Percentiles rank a stretch among this genome's conserved stretches.
These are phyloP conservation scores for Chlorella sp. DNA, from an alignment of 139 green algal genomes.

Conservation along the genomic window DNA sequence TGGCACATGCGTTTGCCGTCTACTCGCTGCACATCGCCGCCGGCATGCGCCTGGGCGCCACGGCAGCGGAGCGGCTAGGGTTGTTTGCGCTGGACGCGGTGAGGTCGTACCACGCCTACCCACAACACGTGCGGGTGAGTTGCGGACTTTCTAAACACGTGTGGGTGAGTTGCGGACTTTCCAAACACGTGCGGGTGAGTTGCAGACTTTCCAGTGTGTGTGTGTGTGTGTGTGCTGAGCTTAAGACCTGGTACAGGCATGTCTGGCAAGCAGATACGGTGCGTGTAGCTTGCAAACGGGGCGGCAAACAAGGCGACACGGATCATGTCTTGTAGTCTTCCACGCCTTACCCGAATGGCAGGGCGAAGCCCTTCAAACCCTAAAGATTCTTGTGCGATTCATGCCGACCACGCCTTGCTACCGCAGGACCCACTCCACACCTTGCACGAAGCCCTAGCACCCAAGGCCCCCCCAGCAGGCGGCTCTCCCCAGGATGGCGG, in stretches of 20 bases:
- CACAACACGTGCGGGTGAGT: neutral
- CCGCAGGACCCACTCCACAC: no score
- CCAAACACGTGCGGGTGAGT: neutral
- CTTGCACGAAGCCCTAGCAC: no score
- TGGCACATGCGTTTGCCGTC: constrained; percentile 8
- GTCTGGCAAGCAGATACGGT: neutral
- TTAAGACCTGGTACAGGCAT: neutral
- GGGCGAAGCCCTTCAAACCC: no score
- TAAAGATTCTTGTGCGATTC: no score
- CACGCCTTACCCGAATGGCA: no score
- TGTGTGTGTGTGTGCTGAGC: neutral
- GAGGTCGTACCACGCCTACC: neutral
- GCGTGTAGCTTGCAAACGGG: neutral
- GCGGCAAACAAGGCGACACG: no score
- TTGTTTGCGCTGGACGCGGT: neutral
- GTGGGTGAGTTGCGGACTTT: neutral
- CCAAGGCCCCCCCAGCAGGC: no score
- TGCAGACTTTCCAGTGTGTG: neutral
- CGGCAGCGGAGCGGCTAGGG: neutral
- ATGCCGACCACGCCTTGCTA: no score
- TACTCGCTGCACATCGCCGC: neutral
- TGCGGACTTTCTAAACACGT: neutral
- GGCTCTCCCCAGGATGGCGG: no score
- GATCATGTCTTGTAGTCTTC: no score
- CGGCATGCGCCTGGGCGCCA: constrained; percentile 10